Percentiles rank a stretch among this genome's conserved stretches.
Evolutionary conservation across 1,284 basidiomycete species (phyloP).

Genomic region (Coniferiporia weirii): DNA sequence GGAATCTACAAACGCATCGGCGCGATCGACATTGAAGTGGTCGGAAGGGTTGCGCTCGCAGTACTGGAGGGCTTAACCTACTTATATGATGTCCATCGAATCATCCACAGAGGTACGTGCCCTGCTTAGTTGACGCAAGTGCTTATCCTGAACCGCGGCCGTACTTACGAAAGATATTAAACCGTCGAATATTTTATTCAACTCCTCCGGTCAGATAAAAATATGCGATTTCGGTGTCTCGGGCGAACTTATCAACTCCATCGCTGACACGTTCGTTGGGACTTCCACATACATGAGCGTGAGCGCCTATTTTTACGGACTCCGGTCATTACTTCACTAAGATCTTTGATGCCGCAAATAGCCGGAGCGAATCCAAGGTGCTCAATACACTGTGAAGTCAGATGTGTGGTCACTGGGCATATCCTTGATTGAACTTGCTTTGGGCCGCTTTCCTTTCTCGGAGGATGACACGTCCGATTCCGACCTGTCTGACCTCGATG

Average conservation of each 20-base stretch:
- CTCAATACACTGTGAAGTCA: slow-evolving; percentile 95
- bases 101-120: slow-evolving; percentile 90
- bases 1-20: slow-evolving; percentile 93
- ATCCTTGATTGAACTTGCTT: slow-evolving; percentile 88
- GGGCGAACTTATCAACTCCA: slow-evolving; percentile 97
- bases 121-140: slow-evolving; percentile 5
- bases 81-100: slow-evolving; percentile 98
- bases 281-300: slow-evolving; percentile 99
- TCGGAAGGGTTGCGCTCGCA: slow-evolving; percentile 85
- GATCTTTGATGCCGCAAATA: slow-evolving; percentile 31
- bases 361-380: slow-evolving; percentile 98
- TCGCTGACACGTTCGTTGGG: slow-evolving; percentile 98
- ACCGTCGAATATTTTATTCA: slow-evolving; percentile 95
- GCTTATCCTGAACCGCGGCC: neutral
- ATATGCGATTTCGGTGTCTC: slow-evolving; percentile 99
- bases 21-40: slow-evolving; percentile 83
- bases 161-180: slow-evolving; percentile 76
- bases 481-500: slow-evolving; percentile 56
- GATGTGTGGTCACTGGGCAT: slow-evolving; percentile 98
- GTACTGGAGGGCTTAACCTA: slow-evolving; percentile 96
- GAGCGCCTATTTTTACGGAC: slow-evolving; percentile 33
- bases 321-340: slow-evolving; percentile 15
- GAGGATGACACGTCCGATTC: slow-evolving; percentile 61
- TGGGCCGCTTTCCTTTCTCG: slow-evolving; percentile 90
- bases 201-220: slow-evolving; percentile 93